Evolutionary conservation across 2,329 filamentous ascomycete genomes (phyloP).

Genomic region (Allantophomopsis lycopodina): DNA sequence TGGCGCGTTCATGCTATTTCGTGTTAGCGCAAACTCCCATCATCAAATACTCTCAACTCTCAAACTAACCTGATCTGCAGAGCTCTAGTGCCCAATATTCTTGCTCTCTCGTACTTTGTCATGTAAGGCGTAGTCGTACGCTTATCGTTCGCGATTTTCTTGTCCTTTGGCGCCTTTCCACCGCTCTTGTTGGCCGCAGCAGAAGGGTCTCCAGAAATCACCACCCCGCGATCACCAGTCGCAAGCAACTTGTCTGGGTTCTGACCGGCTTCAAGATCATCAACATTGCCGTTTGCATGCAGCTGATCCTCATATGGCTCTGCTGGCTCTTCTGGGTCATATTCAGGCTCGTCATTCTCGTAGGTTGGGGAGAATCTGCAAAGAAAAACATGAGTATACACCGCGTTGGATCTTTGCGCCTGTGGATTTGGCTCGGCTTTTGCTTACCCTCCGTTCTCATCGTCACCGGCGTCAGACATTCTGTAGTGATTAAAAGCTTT

Average conservation of each 20-base stretch:
- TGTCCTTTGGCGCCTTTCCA: conserved; percentile 52
- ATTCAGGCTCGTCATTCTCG: conserved; percentile 54
- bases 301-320: conserved; percentile 40
- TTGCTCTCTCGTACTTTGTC: conserved; percentile 96
- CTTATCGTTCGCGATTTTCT: conserved; percentile 82
- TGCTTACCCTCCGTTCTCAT: conserved; percentile 39
- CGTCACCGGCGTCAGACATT: conserved; percentile 66
- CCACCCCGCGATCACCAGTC: conserved; percentile 24
- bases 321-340: conserved; percentile 38
- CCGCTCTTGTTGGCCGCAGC: conserved; percentile 41
- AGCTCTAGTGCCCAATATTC: conserved; percentile 84
- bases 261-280: conserved; percentile 38
- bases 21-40: too few species aligned
- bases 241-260: conserved; percentile 31
- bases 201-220: conserved; percentile 47
- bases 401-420: not conserved
- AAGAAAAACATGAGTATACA: conserved; percentile 9
- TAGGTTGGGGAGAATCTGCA: conserved; percentile 55
- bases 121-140: conserved; percentile 93
- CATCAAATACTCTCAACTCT: too few species aligned
- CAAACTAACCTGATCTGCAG: conserved; percentile 76
- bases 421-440: not conserved
- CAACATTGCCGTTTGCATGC: conserved; percentile 34
- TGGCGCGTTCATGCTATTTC: conserved; percentile 80
- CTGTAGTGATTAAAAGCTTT: conserved; percentile 2